Evolutionary conservation across 495 filamentous ascomycete genomes (phyloP).

Genomic region (Talaromyces trachyspermus): DNA sequence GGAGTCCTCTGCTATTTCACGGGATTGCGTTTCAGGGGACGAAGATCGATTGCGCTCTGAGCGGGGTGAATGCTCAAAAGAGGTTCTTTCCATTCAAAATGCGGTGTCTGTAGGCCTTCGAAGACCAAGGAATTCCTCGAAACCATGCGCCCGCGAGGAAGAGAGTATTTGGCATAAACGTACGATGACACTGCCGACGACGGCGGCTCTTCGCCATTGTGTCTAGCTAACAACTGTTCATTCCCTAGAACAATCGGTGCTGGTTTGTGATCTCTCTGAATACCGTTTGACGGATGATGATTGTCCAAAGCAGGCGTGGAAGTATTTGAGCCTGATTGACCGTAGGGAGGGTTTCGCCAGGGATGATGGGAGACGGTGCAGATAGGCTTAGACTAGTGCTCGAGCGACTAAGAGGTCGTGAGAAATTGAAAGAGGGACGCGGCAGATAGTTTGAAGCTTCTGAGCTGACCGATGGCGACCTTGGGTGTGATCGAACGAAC

Average conservation of each 20-base stretch:
- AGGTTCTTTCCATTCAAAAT: conserved; percentile 56
- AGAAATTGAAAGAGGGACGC: conserved; percentile 85
- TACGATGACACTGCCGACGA: conserved; percentile 60
- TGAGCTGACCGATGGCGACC: conserved; percentile 78
- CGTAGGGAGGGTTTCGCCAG: conserved; percentile 17
- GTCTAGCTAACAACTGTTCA: conserved; percentile 14
- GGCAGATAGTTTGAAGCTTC: conserved; percentile 59
- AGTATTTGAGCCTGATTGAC: neutral
- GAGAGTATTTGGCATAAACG: conserved; percentile 71
- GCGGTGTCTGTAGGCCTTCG: conserved; percentile 51
- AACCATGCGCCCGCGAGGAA: conserved; percentile 73
- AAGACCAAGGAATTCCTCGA: conserved; percentile 63
- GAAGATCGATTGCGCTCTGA: conserved; percentile 24
- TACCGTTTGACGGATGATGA: conserved; percentile 19
- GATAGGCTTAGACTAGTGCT: conserved; percentile 56
- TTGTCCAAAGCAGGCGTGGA: conserved; percentile 4
- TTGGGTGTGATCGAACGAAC: conserved; percentile 42
- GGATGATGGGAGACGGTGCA: conserved; percentile 17
- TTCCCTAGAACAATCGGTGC: conserved; percentile 28
- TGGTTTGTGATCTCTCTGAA: conserved; percentile 26
- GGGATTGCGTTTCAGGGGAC: conserved; percentile 17
- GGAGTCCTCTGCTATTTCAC: neutral
- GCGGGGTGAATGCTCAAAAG: conserved; percentile 44
- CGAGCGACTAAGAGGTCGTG: conserved; percentile 75
- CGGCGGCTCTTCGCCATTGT: conserved; percentile 34